Evolutionary conservation across 2,329 filamentous ascomycete genomes (phyloP).

Genomic region (Mariannaea sp.): DNA sequence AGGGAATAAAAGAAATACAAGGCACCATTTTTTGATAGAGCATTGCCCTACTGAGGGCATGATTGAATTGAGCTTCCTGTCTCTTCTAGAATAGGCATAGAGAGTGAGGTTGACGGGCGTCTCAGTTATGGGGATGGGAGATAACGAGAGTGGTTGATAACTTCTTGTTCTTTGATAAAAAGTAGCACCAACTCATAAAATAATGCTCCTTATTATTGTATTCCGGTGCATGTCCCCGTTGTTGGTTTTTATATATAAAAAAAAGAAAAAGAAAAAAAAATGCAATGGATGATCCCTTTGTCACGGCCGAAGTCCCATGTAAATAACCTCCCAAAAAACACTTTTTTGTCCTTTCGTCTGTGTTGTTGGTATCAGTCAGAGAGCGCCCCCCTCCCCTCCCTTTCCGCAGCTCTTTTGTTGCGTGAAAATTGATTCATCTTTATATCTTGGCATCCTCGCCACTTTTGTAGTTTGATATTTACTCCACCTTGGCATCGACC

Average conservation of each 20-base stretch:
- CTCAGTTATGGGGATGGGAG: no score
- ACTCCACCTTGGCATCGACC: slow-evolving; percentile 57
- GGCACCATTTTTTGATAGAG: no score
- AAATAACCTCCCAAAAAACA: slow-evolving; percentile 5
- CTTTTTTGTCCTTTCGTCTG: slow-evolving; percentile 5
- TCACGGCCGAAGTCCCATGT: slow-evolving; percentile 16
- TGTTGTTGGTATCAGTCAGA: slow-evolving; percentile 33
- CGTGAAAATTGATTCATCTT: slow-evolving; percentile 3
- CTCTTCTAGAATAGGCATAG: no score
- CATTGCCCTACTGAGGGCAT: no score
- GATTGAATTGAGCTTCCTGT: no score
- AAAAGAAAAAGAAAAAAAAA: slow-evolving; percentile 22
- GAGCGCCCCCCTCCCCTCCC: no score
- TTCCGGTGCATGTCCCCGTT: slow-evolving; percentile 27
- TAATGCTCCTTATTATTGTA: slow-evolving; percentile 23
- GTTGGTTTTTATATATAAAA: slow-evolving; percentile 3
- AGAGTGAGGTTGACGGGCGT: no score
- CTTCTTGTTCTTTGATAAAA: slow-evolving; percentile 22
- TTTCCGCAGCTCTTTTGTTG: slow-evolving; percentile 3
- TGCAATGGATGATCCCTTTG: slow-evolving; percentile 23
- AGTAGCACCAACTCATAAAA: slow-evolving; percentile 18
- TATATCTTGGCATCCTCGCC: background rate
- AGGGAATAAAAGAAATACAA: no score
- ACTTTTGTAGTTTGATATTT: slow-evolving; percentile 25
- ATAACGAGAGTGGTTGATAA: background rate